phyloP scores from a whole-genome alignment of 176 grass and related monocot genomes.

The Eremochloa ophiuroides region DNA sequence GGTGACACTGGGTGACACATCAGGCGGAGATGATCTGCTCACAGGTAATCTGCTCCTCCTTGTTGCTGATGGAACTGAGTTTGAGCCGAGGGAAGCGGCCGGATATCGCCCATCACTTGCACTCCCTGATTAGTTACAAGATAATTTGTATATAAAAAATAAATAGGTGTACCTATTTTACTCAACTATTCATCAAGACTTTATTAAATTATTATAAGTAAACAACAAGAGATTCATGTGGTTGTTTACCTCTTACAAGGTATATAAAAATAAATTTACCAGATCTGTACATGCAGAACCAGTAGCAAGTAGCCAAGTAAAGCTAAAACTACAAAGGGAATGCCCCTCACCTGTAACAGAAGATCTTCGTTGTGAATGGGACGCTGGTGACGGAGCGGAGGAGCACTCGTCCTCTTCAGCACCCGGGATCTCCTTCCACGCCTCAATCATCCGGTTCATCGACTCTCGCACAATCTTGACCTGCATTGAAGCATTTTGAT shows the following conservation, averaged over 20 bases:
- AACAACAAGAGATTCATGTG: background rate
- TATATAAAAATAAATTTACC: slow-evolving; percentile 5
- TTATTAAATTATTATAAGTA: background rate
- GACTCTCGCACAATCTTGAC: slow-evolving; percentile 95
- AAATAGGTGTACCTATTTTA: background rate
- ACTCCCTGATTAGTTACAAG: slow-evolving; percentile 47
- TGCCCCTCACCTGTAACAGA: slow-evolving; percentile 51
- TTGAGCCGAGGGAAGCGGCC: slow-evolving; percentile 45
- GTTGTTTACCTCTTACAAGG: slow-evolving; percentile 8
- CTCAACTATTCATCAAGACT: background rate
- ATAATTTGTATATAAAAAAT: background rate
- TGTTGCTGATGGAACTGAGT: slow-evolving; percentile 41
- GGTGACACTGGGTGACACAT: slow-evolving; percentile 54
- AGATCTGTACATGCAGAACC: slow-evolving; percentile 29
- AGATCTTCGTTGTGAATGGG: slow-evolving; percentile 46
- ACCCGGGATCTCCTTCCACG: slow-evolving; percentile 88
- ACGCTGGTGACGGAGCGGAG: slow-evolving; percentile 12
- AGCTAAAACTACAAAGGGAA: slow-evolving; percentile 29
- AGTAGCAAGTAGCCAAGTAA: background rate
- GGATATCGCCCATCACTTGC: slow-evolving; percentile 45
- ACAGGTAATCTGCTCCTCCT: slow-evolving; percentile 46
- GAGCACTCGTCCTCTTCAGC: slow-evolving; percentile 48
- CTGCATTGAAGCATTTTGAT: slow-evolving; percentile 48
- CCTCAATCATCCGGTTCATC: slow-evolving; percentile 86
- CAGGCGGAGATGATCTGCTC: slow-evolving; percentile 58